Conservation (phyloP, 495 filamentous ascomycete genomes). For the Xylaria flabelliformis region DNA sequence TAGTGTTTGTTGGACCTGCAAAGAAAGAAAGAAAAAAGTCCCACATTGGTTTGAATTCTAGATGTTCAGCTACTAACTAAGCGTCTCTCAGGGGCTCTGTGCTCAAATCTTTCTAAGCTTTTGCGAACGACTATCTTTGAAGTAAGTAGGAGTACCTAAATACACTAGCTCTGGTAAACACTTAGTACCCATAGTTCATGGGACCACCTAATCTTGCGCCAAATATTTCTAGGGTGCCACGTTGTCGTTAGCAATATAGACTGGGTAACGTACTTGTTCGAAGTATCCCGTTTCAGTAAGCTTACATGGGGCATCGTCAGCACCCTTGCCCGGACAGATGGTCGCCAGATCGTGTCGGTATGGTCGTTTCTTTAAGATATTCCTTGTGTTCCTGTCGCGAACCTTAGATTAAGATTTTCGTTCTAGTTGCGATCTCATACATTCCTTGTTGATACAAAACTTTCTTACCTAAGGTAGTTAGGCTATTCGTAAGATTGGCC, state of each 20-base stretch:
- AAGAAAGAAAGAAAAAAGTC: background rate
- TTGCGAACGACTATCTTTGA: background rate
- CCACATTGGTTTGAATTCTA: background rate
- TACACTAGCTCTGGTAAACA: background rate
- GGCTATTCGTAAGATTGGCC: background rate
- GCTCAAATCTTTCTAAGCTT: background rate
- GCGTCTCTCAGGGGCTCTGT: background rate
- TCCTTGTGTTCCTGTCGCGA: background rate
- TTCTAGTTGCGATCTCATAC: background rate
- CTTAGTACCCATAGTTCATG: background rate
- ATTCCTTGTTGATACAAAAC: background rate
- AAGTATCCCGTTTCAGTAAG: background rate
- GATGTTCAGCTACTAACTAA: background rate
- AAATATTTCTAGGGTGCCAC: slow-evolving; percentile 4
- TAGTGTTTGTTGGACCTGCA: background rate
- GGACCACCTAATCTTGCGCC: background rate
- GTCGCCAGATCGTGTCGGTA: background rate
- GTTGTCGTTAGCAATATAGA: background rate
- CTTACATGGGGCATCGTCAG: background rate
- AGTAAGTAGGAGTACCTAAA: background rate
- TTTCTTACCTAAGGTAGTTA: background rate
- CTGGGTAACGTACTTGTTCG: background rate
- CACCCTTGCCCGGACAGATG: background rate
- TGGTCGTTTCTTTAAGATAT: background rate
- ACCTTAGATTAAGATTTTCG: background rate